Base-by-base conservation (phyloP, 1,139 yeast genomes). In the Taiozyma sp. region DNA sequence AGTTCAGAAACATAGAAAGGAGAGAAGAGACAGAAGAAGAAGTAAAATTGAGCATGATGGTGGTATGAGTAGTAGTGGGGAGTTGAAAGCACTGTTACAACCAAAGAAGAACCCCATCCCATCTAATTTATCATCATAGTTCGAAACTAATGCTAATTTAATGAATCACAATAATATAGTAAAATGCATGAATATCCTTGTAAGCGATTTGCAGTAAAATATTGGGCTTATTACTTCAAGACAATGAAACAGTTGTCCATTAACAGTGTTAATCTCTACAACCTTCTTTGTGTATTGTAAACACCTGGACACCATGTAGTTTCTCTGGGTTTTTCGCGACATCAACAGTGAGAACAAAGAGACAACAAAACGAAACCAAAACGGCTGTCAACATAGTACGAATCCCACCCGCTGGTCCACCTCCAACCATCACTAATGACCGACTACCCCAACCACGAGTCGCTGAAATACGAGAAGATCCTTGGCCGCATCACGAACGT, bases 1-100 rank as follows among this genome's bases (percentile, higher is more conserved):
- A 22, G 48, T 72, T 51, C 73, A 69, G 51, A 71, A 62, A 45
- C 77, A 73, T 44, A 67, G 68, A 54, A 65, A 63, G 49, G 76
- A 73, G 52, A 62, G 77, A 50, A 66, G 66, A 52, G 75, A 69
- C 42, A 60, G 77, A 47, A 66, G 75, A 53, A 66, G 53, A 26
- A 57, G 62, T 34, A 50, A 51, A 37, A 34, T 42, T n/a, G 50
- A 34, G 5, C 16, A 34, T 4, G 48, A 46, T n/a, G 21, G 39
- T 1, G 24, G 43, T 14, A n/a, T 13, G 24, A 37, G 41, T 19
- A 37, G 41, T 14, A 37, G 41, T 37, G 41, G 41, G 6, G 41
- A 37, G 24, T 4, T 37, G 24, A 37, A 37, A 6, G 6, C 41
- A 37, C n/a, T 21, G 14, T 19, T 19, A 9, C 41, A 37, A 22